Conservation (phyloP, 257 asterid genomes). For the Solanum medicagineum region DNA sequence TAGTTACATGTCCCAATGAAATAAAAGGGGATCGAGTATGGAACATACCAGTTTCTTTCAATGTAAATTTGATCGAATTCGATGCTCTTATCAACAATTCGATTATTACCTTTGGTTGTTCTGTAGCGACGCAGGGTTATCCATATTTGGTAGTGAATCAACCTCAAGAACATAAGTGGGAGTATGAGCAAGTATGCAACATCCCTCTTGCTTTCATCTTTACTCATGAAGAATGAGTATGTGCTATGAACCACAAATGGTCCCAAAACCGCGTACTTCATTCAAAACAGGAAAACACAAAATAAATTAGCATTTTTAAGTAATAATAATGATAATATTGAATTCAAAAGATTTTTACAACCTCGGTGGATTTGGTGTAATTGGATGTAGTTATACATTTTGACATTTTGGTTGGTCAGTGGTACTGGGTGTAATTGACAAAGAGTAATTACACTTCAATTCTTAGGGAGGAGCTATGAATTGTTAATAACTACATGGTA, state of each 20-base stretch:
- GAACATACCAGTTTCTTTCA: conserved; percentile 53
- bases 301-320: not conserved
- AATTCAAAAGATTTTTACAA: not conserved
- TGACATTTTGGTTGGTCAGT: too few relatives aligned
- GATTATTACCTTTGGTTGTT: too few relatives aligned
- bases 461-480: too few relatives aligned
- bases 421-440: too few relatives aligned
- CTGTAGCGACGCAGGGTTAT: too few relatives aligned
- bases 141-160: conserved; percentile 34
- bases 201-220: conserved; percentile 27
- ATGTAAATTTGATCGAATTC: conserved; percentile 79
- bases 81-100: conserved; percentile 45
- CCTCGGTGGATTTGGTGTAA: too few relatives aligned
- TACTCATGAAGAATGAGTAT: conserved; percentile 15
- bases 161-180: conserved; percentile 40
- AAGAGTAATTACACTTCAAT: too few relatives aligned
- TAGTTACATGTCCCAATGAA: too few relatives aligned
- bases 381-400: too few relatives aligned
- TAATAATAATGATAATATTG: not conserved
- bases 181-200: conserved; percentile 19
- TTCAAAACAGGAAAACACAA: not conserved
- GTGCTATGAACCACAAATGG: conserved; percentile 20
- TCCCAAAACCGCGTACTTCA: conserved; percentile 18
- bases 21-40: not conserved
- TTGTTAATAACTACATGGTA: too few relatives aligned